Evolutionary conservation across 2,329 filamentous ascomycete genomes (phyloP).

Genomic region (Fusarium sarcochroum): DNA sequence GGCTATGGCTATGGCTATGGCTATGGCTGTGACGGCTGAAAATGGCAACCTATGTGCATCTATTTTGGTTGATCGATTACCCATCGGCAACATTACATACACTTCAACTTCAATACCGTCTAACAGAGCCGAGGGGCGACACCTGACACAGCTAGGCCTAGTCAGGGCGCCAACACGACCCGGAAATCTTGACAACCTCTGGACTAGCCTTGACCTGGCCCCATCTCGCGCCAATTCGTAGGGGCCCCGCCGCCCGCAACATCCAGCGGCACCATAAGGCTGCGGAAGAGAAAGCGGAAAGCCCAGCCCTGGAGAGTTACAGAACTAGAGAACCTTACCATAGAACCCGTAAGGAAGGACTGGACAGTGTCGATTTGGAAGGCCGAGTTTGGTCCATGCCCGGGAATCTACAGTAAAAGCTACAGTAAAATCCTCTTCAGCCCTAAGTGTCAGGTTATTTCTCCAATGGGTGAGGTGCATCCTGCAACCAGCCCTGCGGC

Average conservation of each 20-base stretch:
- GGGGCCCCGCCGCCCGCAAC: slow-evolving; percentile 20
- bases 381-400: slow-evolving; percentile 3
- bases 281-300: slow-evolving; percentile 7
- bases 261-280: slow-evolving; percentile 21
- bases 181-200: slow-evolving; percentile 23
- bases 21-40: background rate
- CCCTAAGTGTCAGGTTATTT: slow-evolving; percentile 41
- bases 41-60: slow-evolving; percentile 14
- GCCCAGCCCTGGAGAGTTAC: too few species aligned
- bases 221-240: slow-evolving; percentile 27
- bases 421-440: slow-evolving; percentile 28
- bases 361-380: slow-evolving; percentile 31
- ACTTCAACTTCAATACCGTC: background rate
- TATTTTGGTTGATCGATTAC: background rate
- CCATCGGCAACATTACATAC: background rate
- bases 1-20: background rate
- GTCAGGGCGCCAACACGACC: slow-evolving; percentile 18
- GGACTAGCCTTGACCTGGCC: slow-evolving; percentile 18
- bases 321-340: too few species aligned
- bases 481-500: slow-evolving; percentile 41
- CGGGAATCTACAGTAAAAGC: background rate
- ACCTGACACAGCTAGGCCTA: slow-evolving; percentile 33
- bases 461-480: slow-evolving; percentile 43
- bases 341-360: background rate
- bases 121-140: slow-evolving; percentile 29